phyloP scores from a whole-genome alignment of 1,139 yeast species.

The Yamadazyma dushanensis region DNA sequence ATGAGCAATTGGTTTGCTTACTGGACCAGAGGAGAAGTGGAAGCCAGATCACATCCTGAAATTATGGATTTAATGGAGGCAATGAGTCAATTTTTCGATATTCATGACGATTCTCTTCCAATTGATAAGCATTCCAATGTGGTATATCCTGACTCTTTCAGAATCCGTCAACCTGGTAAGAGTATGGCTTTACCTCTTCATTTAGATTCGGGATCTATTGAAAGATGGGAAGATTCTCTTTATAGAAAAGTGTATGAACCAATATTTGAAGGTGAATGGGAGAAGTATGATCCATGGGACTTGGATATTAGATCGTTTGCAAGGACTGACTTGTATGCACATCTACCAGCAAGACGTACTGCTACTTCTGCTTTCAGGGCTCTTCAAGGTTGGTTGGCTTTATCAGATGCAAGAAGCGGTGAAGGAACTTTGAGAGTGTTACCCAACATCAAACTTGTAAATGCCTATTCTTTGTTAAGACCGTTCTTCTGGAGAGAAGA shows the following conservation, averaged over 20 bases:
- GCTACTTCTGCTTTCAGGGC: slow-evolving; percentile 45
- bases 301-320: slow-evolving; percentile 37
- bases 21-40: slow-evolving; percentile 44
- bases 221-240: slow-evolving; percentile 31
- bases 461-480: slow-evolving; percentile 42
- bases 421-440: slow-evolving; percentile 46
- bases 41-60: slow-evolving; percentile 43
- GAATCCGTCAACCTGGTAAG: slow-evolving; percentile 46
- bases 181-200: slow-evolving; percentile 38
- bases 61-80: slow-evolving; percentile 27
- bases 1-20: slow-evolving; percentile 31
- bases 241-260: slow-evolving; percentile 37
- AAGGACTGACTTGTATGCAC: slow-evolving; percentile 30
- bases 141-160: slow-evolving; percentile 37
- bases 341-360: slow-evolving; percentile 21
- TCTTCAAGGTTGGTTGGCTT: slow-evolving; percentile 51
- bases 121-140: slow-evolving; percentile 30
- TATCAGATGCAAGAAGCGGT: slow-evolving; percentile 32
- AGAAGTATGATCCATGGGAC: slow-evolving; percentile 45
- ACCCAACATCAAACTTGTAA: slow-evolving; percentile 36
- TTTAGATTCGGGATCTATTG: slow-evolving; percentile 47
- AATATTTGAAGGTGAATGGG: slow-evolving; percentile 48
- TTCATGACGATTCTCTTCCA: slow-evolving; percentile 19
- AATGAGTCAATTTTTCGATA: slow-evolving; percentile 28
- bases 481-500: slow-evolving; percentile 43